A percentile compares a stretch with the other conserved stretches of the same genome.
These are phyloP conservation scores for Candida cerambycidarum DNA, from an alignment of 805 yeast genomes.

Conservation along the genomic window DNA sequence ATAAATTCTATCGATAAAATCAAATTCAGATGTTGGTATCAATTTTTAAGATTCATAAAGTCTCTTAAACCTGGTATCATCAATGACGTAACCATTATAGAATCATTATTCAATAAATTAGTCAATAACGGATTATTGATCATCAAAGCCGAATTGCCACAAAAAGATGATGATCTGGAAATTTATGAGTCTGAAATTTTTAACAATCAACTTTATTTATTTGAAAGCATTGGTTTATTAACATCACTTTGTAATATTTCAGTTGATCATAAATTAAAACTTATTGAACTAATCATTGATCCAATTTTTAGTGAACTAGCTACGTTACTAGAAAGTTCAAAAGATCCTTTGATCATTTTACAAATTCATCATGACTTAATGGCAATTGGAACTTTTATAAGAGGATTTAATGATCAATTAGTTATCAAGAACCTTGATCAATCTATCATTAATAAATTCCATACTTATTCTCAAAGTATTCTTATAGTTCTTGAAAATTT, in stretches of 20 bases:
- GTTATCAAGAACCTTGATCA: conserved; percentile 13
- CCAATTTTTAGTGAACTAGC: conserved; percentile 77
- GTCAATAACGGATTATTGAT: conserved; percentile 51
- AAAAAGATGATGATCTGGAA: conserved; percentile 56
- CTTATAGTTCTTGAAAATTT: conserved; percentile 79
- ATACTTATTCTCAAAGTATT: conserved; percentile 77
- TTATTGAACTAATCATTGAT: conserved; percentile 66
- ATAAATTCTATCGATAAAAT: conserved; percentile 74
- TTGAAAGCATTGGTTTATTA: conserved; percentile 82
- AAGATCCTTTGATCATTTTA: conserved; percentile 37
- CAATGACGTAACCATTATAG: conserved; percentile 45
- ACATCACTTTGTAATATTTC: conserved; percentile 46
- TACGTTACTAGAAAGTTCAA: conserved; percentile 33
- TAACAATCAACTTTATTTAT: conserved; percentile 76
- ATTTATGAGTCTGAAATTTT: conserved; percentile 54
- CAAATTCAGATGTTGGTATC: conserved; percentile 84
- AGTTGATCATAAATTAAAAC: conserved; percentile 34
- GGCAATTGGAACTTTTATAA: conserved; percentile 86
- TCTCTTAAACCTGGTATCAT: conserved; percentile 59
- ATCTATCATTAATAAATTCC: conserved; percentile 42
- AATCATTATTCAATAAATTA: conserved; percentile 58
- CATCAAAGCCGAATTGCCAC: conserved; percentile 59
- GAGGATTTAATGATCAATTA: conserved; percentile 65
- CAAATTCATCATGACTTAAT: conserved; percentile 85
- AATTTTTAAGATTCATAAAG: conserved; percentile 79